Evolutionary conservation across 1,284 basidiomycete genomes (phyloP).

Genomic region (Ceratorhiza oryzae-sativae): DNA sequence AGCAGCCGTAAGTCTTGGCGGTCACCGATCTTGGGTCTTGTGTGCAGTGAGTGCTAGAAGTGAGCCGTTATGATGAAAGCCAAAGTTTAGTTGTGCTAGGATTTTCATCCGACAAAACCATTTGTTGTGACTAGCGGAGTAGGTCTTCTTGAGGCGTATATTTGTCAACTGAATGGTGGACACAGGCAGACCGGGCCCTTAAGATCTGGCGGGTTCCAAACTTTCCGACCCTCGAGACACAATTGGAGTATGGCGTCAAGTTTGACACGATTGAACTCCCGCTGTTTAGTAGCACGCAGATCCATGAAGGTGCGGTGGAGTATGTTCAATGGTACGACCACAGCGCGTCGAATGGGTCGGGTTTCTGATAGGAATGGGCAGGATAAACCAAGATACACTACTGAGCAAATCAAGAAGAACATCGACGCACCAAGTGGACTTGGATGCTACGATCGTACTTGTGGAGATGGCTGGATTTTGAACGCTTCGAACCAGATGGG

Average conservation of each 20-base stretch:
- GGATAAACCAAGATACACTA: slow-evolving; percentile 19
- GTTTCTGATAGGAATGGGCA: background rate
- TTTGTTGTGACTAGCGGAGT: slow-evolving; percentile 36
- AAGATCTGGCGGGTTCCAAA: slow-evolving; percentile 35
- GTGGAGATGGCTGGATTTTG: slow-evolving; percentile 25
- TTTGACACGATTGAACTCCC: slow-evolving; percentile 17
- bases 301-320: slow-evolving; percentile 22
- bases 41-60: slow-evolving; percentile 28
- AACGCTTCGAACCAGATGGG: slow-evolving; percentile 22
- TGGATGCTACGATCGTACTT: background rate
- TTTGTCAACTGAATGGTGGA: background rate
- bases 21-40: slow-evolving; percentile 34
- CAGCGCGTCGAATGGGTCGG: background rate
- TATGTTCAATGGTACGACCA: slow-evolving; percentile 20
- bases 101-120: slow-evolving; percentile 34
- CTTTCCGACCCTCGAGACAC: slow-evolving; percentile 28
- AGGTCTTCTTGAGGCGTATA: background rate
- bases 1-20: background rate
- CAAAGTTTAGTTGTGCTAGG: background rate
- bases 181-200: slow-evolving; percentile 21
- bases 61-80: too few species aligned
- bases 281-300: slow-evolving; percentile 27
- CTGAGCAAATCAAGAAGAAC: background rate
- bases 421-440: background rate
- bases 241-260: slow-evolving; percentile 10